A percentile compares a stretch with the other conserved stretches of the same genome.
Conservation (phyloP, 2,329 filamentous ascomycete species). For the Trichoderma koningiopsis region DNA sequence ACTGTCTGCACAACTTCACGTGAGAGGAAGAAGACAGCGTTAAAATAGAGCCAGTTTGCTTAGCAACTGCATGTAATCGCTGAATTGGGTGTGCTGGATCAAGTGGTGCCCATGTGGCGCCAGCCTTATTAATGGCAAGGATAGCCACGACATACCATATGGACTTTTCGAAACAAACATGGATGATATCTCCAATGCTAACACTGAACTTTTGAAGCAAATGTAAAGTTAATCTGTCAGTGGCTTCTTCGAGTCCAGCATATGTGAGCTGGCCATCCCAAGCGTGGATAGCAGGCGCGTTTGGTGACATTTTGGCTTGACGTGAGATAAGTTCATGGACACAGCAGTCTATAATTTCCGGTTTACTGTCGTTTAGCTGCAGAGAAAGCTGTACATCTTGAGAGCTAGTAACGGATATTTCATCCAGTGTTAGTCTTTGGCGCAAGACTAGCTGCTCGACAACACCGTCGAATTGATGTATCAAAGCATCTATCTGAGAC, state of each 20-base stretch:
- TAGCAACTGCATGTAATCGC: conserved; percentile 16
- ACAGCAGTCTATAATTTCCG: conserved; percentile 9
- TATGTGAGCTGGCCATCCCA: conserved; percentile 21
- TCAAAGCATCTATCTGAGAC: neutral
- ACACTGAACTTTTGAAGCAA: neutral
- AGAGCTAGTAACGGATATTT: conserved; percentile 4
- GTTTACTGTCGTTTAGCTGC: neutral
- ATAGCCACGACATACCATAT: conserved; percentile 17
- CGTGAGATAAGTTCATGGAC: conserved; percentile 2
- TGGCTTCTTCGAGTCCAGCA: neutral
- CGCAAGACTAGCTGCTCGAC: conserved; percentile 7
- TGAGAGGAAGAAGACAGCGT: conserved; percentile 4
- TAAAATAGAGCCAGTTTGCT: neutral
- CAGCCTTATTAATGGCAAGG: conserved; percentile 23
- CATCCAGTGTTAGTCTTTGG: neutral
- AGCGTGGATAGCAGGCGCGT: neutral
- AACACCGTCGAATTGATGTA: neutral
- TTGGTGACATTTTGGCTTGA: neutral
- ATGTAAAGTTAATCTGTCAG: conserved; percentile 7
- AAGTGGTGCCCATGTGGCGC: conserved; percentile 18
- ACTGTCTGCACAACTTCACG: neutral
- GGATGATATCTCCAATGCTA: neutral
- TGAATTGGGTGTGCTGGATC: conserved; percentile 13
- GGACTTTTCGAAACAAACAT: conserved; percentile 24
- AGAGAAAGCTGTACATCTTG: conserved; percentile 7